Conservation (phyloP, 768 basidiomycete genomes). For the Obba rivulosa region DNA sequence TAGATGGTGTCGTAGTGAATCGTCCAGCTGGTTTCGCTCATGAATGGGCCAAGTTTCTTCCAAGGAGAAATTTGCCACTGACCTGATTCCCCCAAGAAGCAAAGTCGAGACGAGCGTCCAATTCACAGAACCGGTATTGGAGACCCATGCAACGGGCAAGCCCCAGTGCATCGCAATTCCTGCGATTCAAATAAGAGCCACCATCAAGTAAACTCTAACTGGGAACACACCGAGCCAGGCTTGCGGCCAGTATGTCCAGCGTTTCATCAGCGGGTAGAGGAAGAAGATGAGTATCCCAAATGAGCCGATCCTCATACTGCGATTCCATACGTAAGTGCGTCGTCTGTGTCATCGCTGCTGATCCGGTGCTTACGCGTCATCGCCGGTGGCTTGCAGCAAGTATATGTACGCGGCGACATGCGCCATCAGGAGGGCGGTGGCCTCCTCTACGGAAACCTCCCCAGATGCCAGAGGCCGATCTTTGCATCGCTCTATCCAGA, state of each 20-base stretch:
- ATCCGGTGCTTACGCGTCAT: not conserved
- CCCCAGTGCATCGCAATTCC: constrained; percentile 3
- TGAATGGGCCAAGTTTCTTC: constrained; percentile 4
- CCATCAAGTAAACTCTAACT: not conserved
- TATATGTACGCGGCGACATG: constrained; percentile 7
- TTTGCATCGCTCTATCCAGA: constrained; percentile 24
- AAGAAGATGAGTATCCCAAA: constrained; percentile 14
- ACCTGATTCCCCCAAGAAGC: constrained; percentile 17
- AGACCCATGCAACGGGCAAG: constrained; percentile 38
- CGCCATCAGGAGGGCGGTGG: constrained; percentile 18
- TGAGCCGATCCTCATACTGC: constrained; percentile 11
- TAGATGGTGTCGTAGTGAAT: constrained; percentile 64
- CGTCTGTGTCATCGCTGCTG: constrained; percentile 3
- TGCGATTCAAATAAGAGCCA: not conserved
- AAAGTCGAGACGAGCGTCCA: constrained; percentile 8
- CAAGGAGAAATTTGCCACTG: constrained; percentile 1
- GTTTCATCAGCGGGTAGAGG: constrained; percentile 48
- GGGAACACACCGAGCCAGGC: constrained; percentile 44
- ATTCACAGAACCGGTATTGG: constrained; percentile 27
- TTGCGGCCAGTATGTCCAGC: constrained; percentile 57
- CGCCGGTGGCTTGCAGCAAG: not conserved
- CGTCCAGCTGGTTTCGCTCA: constrained; percentile 30
- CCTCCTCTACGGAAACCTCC: constrained; percentile 21
- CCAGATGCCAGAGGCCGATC: constrained; percentile 27
- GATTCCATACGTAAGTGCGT: not conserved